These are phyloP conservation scores for Ceratobasidium sp. DNA, from an alignment of 1,284 basidiomycete genomes.

Conservation along the genomic window DNA sequence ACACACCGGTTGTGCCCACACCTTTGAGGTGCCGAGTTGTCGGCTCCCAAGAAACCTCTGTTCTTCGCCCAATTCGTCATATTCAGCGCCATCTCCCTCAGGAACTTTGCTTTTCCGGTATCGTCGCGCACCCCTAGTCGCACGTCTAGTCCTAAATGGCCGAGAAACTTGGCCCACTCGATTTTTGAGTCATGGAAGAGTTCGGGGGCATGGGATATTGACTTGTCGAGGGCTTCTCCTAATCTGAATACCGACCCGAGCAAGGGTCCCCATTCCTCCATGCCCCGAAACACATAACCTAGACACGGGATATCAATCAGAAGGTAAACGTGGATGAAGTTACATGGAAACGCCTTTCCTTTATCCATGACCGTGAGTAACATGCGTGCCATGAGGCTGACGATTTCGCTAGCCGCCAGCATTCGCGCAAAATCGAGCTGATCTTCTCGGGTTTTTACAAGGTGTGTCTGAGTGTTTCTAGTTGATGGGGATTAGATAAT, in stretches of 20 bases:
- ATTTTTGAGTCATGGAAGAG: neutral
- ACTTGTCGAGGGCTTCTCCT: neutral
- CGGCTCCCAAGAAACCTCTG: neutral
- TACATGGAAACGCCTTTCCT: neutral
- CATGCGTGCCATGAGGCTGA: neutral
- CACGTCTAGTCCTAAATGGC: neutral
- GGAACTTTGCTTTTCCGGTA: neutral
- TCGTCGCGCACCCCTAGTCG: neutral
- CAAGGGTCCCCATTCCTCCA: neutral
- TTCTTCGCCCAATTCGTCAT: neutral
- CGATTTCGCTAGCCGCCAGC: neutral
- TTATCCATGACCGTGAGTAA: neutral
- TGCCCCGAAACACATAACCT: neutral
- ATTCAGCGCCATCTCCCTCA: neutral
- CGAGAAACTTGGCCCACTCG: constrained; percentile 3
- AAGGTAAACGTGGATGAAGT: neutral
- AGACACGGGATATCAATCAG: neutral
- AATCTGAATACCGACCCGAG: neutral
- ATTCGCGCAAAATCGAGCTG: neutral
- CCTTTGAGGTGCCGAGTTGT: neutral
- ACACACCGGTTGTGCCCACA: neutral
- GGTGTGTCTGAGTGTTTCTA: neutral
- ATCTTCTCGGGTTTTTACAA: neutral
- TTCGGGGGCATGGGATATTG: neutral
- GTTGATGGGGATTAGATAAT: neutral